These are phyloP conservation scores for Boletus vermiculosoides DNA, from an alignment of 768 basidiomycete species.

Conservation along the genomic window DNA sequence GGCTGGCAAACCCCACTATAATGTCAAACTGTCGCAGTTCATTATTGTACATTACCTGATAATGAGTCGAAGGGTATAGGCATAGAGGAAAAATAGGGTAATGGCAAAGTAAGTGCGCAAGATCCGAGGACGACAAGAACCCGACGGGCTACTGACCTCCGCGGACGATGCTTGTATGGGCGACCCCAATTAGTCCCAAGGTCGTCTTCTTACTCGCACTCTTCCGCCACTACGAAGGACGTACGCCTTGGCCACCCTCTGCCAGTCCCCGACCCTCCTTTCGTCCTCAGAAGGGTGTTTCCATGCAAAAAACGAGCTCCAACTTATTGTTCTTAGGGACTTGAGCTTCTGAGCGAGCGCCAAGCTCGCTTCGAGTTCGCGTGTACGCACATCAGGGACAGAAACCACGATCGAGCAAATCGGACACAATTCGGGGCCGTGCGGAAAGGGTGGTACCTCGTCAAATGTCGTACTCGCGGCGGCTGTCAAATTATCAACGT, in stretches of 20 bases:
- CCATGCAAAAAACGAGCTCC: slow-evolving; percentile 49
- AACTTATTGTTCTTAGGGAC: slow-evolving; percentile 44
- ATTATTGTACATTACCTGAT: not conserved
- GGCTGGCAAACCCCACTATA: not conserved
- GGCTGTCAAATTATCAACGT: not conserved
- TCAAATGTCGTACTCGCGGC: not conserved
- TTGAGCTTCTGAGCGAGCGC: slow-evolving; percentile 45
- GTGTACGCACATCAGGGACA: slow-evolving; percentile 34
- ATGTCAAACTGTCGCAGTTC: not conserved
- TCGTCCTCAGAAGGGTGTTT: slow-evolving; percentile 16
- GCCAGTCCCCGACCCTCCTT: slow-evolving; percentile 21
- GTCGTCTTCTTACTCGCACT: slow-evolving; percentile 43
- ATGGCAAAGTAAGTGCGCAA: not conserved
- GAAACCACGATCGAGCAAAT: slow-evolving; percentile 36
- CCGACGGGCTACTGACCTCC: not conserved
- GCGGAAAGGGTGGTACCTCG: slow-evolving; percentile 28
- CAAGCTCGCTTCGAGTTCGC: slow-evolving; percentile 49
- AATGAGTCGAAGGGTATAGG: not conserved
- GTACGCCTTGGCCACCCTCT: slow-evolving; percentile 39
- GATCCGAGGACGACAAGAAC: not conserved
- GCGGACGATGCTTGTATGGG: not conserved
- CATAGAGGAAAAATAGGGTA: not conserved
- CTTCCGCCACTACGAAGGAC: slow-evolving; percentile 41
- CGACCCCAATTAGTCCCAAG: slow-evolving; percentile 31
- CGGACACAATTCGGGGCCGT: slow-evolving; percentile 34